Percentiles rank a stretch among this genome's conserved stretches.
Conservation (phyloP, 352 stramenopile genomes). For the Globisporangium nunn region DNA sequence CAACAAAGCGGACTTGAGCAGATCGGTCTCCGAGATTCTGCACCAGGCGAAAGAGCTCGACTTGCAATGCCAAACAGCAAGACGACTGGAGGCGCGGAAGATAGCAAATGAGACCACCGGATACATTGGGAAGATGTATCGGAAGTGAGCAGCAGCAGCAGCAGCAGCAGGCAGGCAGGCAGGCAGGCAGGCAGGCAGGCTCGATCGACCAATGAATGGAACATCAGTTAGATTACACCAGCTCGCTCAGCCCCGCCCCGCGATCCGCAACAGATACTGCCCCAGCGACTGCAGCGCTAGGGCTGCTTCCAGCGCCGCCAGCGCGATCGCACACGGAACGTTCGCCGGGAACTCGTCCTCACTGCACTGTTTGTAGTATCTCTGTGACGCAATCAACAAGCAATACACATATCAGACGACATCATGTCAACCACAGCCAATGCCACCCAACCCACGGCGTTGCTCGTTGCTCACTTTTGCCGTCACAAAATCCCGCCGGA, state of each 20-base stretch:
- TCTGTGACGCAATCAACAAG: conserved; percentile 6
- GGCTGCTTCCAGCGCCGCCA: conserved; percentile 25
- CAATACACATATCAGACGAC: background rate
- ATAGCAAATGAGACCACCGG: background rate
- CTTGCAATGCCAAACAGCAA: background rate
- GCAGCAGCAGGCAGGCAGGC: too few relatives aligned
- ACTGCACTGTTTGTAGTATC: conserved; percentile 44
- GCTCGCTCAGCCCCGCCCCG: conserved; percentile 1
- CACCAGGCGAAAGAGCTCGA: background rate
- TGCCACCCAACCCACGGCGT: background rate
- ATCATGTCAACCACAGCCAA: background rate
- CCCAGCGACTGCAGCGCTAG: conserved; percentile 6
- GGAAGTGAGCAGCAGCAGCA: background rate
- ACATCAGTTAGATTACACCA: background rate
- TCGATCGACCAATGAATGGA: too few relatives aligned
- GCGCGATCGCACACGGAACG: conserved; percentile 43
- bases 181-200: too few relatives aligned
- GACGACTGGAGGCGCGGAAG: background rate
- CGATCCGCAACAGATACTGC: background rate
- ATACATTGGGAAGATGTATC: background rate
- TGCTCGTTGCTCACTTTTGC: conserved; percentile 22
- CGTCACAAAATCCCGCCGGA: conserved; percentile 25
- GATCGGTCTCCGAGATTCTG: conserved; percentile 10
- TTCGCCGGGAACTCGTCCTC: conserved; percentile 50
- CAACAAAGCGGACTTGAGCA: background rate